phyloP scores from a whole-genome alignment of 768 basidiomycete species.

The Daedaleopsis nitida region DNA sequence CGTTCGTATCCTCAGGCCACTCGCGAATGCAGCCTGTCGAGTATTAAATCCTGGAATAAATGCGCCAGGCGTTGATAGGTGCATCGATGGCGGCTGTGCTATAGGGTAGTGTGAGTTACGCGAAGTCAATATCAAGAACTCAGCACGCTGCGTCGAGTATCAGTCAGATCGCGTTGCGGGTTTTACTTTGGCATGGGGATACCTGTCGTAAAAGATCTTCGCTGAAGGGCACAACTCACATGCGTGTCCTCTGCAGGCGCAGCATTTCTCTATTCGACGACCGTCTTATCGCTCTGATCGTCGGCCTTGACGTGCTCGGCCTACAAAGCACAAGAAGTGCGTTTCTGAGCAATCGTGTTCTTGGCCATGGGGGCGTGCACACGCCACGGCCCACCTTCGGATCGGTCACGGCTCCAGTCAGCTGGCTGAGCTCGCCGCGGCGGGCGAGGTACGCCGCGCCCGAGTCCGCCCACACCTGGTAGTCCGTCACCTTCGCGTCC shows the following conservation, averaged over 20 bases:
- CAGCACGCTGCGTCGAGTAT: too few relatives aligned
- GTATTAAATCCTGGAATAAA: too few relatives aligned
- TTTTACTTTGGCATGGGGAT: too few relatives aligned
- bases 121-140: too few relatives aligned
- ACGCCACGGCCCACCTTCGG: slow-evolving; percentile 12
- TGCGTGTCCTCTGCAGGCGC: neutral
- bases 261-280: neutral
- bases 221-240: neutral
- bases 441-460: slow-evolving; percentile 64
- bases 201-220: neutral
- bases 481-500: slow-evolving; percentile 52
- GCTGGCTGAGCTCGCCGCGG: slow-evolving; percentile 42
- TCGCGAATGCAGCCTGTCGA: too few relatives aligned
- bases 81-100: too few relatives aligned
- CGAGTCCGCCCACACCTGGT: slow-evolving; percentile 72
- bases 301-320: neutral
- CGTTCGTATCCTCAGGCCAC: too few relatives aligned
- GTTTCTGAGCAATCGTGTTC: slow-evolving; percentile 12
- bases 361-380: neutral
- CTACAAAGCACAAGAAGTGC: neutral
- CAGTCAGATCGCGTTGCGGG: too few relatives aligned
- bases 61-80: too few relatives aligned
- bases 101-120: too few relatives aligned
- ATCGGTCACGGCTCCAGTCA: slow-evolving; percentile 1
- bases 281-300: neutral